phyloP scores from a whole-genome alignment of 345 rosid species.

The Acer campestre region DNA sequence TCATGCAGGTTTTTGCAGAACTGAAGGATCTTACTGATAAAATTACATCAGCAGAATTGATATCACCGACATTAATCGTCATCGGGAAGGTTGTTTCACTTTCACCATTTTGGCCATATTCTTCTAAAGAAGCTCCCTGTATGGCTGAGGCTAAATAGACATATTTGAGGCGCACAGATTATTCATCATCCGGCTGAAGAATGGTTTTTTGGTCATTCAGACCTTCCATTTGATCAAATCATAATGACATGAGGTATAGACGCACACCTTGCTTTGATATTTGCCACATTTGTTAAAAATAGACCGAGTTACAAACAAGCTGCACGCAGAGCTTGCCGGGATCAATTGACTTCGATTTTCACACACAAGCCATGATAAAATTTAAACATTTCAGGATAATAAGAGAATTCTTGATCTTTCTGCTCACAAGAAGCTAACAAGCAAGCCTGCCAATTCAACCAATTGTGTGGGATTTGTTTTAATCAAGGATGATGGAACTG shows the following conservation, averaged over 20 bases:
- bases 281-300: not conserved
- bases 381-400: no score
- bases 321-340: not conserved
- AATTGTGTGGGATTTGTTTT: not conserved
- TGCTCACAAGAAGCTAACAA: not conserved
- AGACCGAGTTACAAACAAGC: not conserved
- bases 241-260: not conserved
- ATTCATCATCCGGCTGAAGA: not conserved
- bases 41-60: slow-evolving; percentile 56
- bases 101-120: slow-evolving; percentile 79
- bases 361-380: no score
- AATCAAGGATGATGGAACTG: not conserved
- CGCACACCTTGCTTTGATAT: not conserved
- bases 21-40: slow-evolving; percentile 70
- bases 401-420: not conserved
- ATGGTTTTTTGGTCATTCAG: not conserved
- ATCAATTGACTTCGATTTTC: no score
- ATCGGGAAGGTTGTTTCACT: slow-evolving; percentile 89
- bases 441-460: not conserved
- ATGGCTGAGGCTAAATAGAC: slow-evolving; percentile 42
- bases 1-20: slow-evolving; percentile 75
- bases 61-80: slow-evolving; percentile 82
- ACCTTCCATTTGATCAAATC: not conserved
- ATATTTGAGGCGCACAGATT: not conserved
- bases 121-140: slow-evolving; percentile 39